Percentiles rank a stretch among this genome's conserved stretches.
These are phyloP conservation scores for Leishmania gerbilli DNA, from an alignment of 208 protist genomes.

Conservation along the genomic window DNA sequence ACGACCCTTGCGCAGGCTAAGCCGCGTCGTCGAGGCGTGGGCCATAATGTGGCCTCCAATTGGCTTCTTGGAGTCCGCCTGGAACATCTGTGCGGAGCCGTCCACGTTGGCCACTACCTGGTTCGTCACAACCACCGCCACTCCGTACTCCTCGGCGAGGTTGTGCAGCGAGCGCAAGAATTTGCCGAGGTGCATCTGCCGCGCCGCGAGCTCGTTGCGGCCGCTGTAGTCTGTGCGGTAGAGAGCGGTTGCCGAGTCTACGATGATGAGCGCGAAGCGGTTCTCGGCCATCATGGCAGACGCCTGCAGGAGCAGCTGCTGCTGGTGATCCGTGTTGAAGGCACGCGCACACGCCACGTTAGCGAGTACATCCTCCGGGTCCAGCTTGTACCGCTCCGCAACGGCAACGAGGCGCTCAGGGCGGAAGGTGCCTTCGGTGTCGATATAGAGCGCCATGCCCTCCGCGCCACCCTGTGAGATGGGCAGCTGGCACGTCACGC, in stretches of 20 bases:
- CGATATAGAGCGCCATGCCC: slow-evolving; percentile 99
- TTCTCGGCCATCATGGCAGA: slow-evolving; percentile 99
- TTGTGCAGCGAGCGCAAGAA: slow-evolving; percentile 98
- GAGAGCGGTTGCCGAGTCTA: slow-evolving; percentile 98
- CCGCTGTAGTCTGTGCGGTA: slow-evolving; percentile 99
- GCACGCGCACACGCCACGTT: slow-evolving; percentile 99
- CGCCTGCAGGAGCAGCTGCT: slow-evolving; percentile 94
- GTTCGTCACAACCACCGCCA: slow-evolving; percentile 99
- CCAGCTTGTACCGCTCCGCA: slow-evolving; percentile 94
- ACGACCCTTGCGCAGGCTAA: slow-evolving; percentile 99
- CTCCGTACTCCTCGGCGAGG: slow-evolving; percentile 98
- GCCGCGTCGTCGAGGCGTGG: slow-evolving; percentile 99
- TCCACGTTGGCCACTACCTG: slow-evolving; percentile 99
- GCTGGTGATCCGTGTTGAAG: slow-evolving; percentile 99
- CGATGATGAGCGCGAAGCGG: slow-evolving; percentile 97
- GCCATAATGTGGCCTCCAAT: slow-evolving; percentile 99
- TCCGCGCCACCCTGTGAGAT: slow-evolving; percentile 96
- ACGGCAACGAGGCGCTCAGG: slow-evolving; percentile 93
- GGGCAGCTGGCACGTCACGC: slow-evolving; percentile 97
- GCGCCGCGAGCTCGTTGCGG: slow-evolving; percentile 97
- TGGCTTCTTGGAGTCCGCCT: slow-evolving; percentile 98
- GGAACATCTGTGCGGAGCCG: slow-evolving; percentile 95
- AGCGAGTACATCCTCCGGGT: slow-evolving; percentile 97
- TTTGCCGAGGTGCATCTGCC: slow-evolving; percentile 99
- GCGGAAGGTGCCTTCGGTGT: slow-evolving; percentile 99